Conservation (phyloP, 225 moss, liverwort and hornwort genomes). For the Bryum argenteum region DNA sequence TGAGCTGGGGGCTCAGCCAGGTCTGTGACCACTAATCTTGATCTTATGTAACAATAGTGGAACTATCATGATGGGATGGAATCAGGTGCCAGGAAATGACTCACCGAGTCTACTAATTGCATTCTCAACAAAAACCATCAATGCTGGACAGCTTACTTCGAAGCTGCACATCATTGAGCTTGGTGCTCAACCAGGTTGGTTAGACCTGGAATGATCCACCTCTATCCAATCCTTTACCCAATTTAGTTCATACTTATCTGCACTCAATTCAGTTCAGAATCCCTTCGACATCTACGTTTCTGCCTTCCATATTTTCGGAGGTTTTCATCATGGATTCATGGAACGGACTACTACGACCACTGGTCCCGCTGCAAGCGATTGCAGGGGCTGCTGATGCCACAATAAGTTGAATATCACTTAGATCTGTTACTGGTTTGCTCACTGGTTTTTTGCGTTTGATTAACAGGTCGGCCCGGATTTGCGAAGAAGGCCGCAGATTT, state of each 20-base stretch:
- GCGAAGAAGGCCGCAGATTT: slow-evolving; percentile 95
- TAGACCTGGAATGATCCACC: slow-evolving; percentile 32
- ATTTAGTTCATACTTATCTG: background rate
- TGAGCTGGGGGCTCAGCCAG: slow-evolving; percentile 57
- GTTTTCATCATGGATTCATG: background rate
- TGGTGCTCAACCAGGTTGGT: slow-evolving; percentile 88
- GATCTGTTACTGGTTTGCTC: background rate
- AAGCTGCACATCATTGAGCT: slow-evolving; percentile 97
- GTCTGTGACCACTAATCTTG: slow-evolving; percentile 32
- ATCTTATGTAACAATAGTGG: slow-evolving; percentile 16
- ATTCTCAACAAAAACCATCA: slow-evolving; percentile 82
- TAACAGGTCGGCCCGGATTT: slow-evolving; percentile 83
- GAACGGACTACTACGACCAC: slow-evolving; percentile 4
- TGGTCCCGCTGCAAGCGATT: slow-evolving; percentile 5
- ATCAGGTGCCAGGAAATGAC: slow-evolving; percentile 88
- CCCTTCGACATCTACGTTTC: slow-evolving; percentile 17
- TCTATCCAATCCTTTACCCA: slow-evolving; percentile 13
- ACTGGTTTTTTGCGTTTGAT: slow-evolving; percentile 25
- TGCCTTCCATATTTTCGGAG: slow-evolving; percentile 15
- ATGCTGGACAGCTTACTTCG: slow-evolving; percentile 90
- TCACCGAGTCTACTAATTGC: slow-evolving; percentile 76
- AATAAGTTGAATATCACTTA: slow-evolving; percentile 8
- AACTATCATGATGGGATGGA: slow-evolving; percentile 31
- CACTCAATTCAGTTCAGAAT: slow-evolving; percentile 1
- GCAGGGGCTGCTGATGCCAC: background rate